These are phyloP conservation scores for Coemansia sp. DNA, from an alignment of 192 early-diverging fungal species.

Conservation along the genomic window DNA sequence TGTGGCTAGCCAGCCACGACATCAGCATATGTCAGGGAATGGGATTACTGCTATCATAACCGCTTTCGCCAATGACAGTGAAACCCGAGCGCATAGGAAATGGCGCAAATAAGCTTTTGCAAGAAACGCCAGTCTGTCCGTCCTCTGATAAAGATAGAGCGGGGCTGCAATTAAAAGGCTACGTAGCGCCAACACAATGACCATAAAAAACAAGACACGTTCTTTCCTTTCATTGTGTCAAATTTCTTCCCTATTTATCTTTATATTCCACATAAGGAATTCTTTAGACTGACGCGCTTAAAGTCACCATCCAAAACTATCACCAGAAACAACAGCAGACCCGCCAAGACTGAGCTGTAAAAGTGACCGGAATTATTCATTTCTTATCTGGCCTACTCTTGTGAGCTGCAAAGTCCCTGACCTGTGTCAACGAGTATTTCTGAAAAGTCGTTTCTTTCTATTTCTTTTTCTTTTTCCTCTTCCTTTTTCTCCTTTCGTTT, in stretches of 20 bases:
- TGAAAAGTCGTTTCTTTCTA: neutral
- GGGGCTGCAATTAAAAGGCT: slow-evolving; percentile 4
- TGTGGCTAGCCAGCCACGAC: neutral
- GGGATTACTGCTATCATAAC: neutral
- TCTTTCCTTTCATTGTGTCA: neutral
- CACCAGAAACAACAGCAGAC: neutral
- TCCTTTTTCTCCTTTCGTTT: slow-evolving; percentile 4
- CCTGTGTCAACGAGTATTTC: neutral
- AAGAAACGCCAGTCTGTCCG: neutral
- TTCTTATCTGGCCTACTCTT: neutral
- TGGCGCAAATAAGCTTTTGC: neutral
- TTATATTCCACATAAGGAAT: neutral
- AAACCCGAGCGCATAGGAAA: neutral
- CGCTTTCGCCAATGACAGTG: neutral
- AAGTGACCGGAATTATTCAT: slow-evolving; percentile 1
- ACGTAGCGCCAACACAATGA: neutral
- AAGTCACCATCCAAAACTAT: neutral
- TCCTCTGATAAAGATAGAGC: neutral
- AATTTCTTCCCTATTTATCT: neutral
- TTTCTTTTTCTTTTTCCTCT: neutral
- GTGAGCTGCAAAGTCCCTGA: neutral
- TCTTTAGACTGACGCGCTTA: neutral
- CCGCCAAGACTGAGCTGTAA: neutral
- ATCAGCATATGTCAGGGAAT: neutral
- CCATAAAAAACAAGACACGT: neutral